These are phyloP conservation scores for Penicillium concentricum DNA, from an alignment of 2,329 filamentous ascomycete genomes.

Conservation along the genomic window DNA sequence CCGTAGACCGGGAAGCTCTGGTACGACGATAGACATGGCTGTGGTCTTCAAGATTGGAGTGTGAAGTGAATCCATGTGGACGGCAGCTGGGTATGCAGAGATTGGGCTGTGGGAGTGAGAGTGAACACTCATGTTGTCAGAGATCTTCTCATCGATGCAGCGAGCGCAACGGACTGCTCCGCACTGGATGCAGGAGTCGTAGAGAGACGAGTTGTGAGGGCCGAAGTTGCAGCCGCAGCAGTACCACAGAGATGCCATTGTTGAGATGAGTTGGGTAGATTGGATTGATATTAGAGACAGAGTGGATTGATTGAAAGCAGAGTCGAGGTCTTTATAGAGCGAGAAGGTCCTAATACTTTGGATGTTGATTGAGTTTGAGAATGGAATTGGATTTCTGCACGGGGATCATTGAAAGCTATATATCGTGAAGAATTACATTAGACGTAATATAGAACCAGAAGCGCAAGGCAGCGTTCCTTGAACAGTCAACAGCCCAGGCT, in stretches of 20 bases:
- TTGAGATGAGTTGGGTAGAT: conserved; percentile 1
- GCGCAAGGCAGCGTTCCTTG: conserved; percentile 9
- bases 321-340: conserved; percentile 1
- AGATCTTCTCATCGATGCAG: conserved; percentile 18
- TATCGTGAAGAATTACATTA: conserved; percentile 6
- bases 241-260: conserved; percentile 31
- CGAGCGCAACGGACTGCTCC: conserved; percentile 19
- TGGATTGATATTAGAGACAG: conserved; percentile 2
- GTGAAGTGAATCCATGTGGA: conserved; percentile 3
- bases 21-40: conserved; percentile 8
- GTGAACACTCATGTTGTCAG: conserved; percentile 3
- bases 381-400: conserved; percentile 1
- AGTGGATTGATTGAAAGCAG: background rate
- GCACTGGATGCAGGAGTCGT: conserved; percentile 31
- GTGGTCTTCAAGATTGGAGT: conserved; percentile 4
- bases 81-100: conserved; percentile 21
- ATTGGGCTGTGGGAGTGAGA: conserved; percentile 11
- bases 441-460: background rate
- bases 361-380: conserved; percentile 7
- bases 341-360: conserved; percentile 2
- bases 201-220: conserved; percentile 27
- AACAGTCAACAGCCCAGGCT: conserved; percentile 16
- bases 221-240: conserved; percentile 37
- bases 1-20: conserved; percentile 15
- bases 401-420: conserved; percentile 1